A percentile compares a stretch with the other conserved stretches of the same genome.
Conservation (phyloP, 345 rosid species). For the Melaleuca alternifolia region DNA sequence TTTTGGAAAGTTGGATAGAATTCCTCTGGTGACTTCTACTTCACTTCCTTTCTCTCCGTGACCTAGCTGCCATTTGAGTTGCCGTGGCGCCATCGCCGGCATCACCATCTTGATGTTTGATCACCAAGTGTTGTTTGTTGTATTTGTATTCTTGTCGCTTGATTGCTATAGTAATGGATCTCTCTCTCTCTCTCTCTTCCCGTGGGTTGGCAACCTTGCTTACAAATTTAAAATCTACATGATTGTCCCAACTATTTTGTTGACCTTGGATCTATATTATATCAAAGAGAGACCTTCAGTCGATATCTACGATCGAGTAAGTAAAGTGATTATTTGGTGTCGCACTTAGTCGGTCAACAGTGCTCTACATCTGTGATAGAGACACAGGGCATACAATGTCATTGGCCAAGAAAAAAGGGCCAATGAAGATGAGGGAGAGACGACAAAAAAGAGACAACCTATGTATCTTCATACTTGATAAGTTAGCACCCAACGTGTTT, state of each 20-base stretch:
- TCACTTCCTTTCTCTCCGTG: background rate
- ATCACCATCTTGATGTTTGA: background rate
- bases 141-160: background rate
- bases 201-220: background rate
- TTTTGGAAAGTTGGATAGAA: background rate
- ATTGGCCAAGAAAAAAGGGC: background rate
- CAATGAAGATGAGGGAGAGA: background rate
- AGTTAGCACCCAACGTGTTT: background rate
- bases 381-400: background rate
- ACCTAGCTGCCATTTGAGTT: background rate
- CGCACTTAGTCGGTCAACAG: background rate
- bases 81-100: background rate
- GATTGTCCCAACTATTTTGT: background rate
- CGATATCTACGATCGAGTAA: background rate
- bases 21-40: background rate
- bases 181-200: background rate
- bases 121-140: background rate
- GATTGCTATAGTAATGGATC: background rate
- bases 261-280: too few species aligned
- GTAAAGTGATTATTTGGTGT: background rate
- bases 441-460: background rate
- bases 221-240: background rate
- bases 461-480: too few species aligned
- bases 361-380: background rate
- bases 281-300: background rate